phyloP scores from a whole-genome alignment of 352 stramenopile genomes.

The Pythium vanterpoolii region DNA sequence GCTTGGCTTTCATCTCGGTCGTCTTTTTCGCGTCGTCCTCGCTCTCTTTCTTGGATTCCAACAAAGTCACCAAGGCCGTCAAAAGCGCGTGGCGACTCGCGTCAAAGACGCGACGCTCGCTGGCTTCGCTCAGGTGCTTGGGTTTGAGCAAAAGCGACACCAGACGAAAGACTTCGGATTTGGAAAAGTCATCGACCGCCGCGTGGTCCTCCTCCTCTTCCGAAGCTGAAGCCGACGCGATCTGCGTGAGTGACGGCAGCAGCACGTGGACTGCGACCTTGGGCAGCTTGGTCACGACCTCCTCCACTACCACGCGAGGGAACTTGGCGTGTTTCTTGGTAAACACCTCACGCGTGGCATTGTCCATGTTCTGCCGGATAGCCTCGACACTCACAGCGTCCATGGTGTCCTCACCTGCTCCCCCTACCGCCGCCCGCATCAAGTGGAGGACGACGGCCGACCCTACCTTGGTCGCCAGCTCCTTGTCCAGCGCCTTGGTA shows the following conservation, averaged over 20 bases:
- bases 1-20: conserved; percentile 64
- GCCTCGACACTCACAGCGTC: conserved; percentile 6
- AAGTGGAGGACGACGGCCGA: conserved; percentile 57
- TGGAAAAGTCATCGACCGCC: conserved; percentile 73
- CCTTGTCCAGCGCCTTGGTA: conserved; percentile 56
- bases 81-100: conserved; percentile 32
- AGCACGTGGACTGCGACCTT: conserved; percentile 49
- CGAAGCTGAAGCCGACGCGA: conserved; percentile 31
- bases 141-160: conserved; percentile 59
- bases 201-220: conserved; percentile 27
- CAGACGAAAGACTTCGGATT: conserved; percentile 72
- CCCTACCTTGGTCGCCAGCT: conserved; percentile 57
- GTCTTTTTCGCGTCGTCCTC: conserved; percentile 28
- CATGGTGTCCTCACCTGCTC: conserved; percentile 12
- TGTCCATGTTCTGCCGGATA: conserved; percentile 15
- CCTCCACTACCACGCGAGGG: conserved; percentile 62
- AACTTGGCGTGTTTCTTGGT: conserved; percentile 85
- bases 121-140: conserved; percentile 40
- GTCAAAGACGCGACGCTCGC: conserved; percentile 37
- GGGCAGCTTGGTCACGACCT: conserved; percentile 59
- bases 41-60: conserved; percentile 25
- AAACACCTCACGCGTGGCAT: conserved; percentile 49
- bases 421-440: conserved; percentile 28
- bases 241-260: conserved; percentile 43
- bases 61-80: conserved; percentile 39